A percentile compares a stretch with the other conserved stretches of the same genome.
Conservation (phyloP, 2,329 filamentous ascomycete genomes). For the Fusarium sp. region DNA sequence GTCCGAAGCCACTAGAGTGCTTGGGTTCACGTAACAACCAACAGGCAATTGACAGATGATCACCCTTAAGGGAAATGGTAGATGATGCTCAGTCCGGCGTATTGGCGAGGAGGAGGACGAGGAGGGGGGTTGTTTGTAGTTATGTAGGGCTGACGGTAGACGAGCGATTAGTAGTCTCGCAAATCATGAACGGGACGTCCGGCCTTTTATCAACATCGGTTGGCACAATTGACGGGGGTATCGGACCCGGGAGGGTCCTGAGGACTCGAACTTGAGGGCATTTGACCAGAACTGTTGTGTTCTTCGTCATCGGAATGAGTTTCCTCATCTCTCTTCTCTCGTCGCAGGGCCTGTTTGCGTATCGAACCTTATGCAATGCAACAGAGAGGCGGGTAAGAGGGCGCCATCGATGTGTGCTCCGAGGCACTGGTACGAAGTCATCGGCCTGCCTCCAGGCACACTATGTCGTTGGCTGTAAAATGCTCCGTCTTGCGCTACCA, state of each 20-base stretch:
- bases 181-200: constrained; percentile 35
- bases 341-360: constrained; percentile 22
- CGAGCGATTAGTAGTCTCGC: constrained; percentile 23
- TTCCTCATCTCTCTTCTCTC: constrained; percentile 42
- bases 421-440: constrained; percentile 22
- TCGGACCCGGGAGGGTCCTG: constrained; percentile 14
- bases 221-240: constrained; percentile 21
- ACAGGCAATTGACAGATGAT: neutral
- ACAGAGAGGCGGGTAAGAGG: constrained; percentile 19
- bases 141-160: constrained; percentile 43
- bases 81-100: constrained; percentile 5
- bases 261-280: constrained; percentile 8
- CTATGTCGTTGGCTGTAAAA: constrained; percentile 37
- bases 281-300: constrained; percentile 17
- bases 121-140: constrained; percentile 7
- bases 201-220: constrained; percentile 40
- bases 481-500: constrained; percentile 14
- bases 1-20: neutral
- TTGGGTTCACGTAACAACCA: neutral
- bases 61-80: neutral
- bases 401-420: constrained; percentile 9
- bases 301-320: constrained; percentile 26
- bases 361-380: constrained; percentile 25
- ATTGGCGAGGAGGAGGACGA: neutral
- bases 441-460: constrained; percentile 30